Evolutionary conservation across 495 filamentous ascomycete genomes (phyloP), one percentile per base, ranked within the genome.

Genomic region (Talaromyces adpressus): DNA sequence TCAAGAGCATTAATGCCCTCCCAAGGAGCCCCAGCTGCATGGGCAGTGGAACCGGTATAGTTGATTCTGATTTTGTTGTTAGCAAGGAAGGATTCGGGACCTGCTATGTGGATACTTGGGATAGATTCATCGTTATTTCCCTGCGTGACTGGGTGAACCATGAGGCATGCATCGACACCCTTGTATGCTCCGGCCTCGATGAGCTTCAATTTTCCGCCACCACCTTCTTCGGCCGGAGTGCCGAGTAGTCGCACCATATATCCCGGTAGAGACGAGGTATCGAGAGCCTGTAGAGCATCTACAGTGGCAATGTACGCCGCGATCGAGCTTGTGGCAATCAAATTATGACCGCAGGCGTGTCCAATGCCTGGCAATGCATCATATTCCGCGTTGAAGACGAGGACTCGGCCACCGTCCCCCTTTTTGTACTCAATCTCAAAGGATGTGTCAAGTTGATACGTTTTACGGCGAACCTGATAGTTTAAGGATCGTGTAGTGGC

Each of bases 1-100:
- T 89, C 87, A 0, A 89, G 77, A 0, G 86, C 86, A 66, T 90
- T 90, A 57, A 88, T 74, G 0, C 85, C 85, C 27, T 82, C 73
- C 85, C 86, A 88, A 0, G 86, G 87, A 12, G 77, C 77, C 5
- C 81, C 82, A 2, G 84, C 85, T 0, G 85, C 82, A 65, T 86
- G 82, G 0, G 83, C 75, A 12, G 82, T 76, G 18, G 78, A 76
- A 0, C 82, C 84, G 0, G 71, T 77, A 59, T 81, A 78, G 0
- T 65, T 74, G 1, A 74, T 72, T 16, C 66, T 65, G 57, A 81
- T 72, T 66, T 84, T 84, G 66, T 84, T 71, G 61, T 81, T 85
- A 59, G 84, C 82, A 5, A 84, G 71, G 66, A 79, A 82, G 22
- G 77, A 76, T 9, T 82, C 77, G 11, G 71, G 75, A 0, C 73